Conservation (phyloP, 768 basidiomycete species). For the Boletus subcaerulescens region DNA sequence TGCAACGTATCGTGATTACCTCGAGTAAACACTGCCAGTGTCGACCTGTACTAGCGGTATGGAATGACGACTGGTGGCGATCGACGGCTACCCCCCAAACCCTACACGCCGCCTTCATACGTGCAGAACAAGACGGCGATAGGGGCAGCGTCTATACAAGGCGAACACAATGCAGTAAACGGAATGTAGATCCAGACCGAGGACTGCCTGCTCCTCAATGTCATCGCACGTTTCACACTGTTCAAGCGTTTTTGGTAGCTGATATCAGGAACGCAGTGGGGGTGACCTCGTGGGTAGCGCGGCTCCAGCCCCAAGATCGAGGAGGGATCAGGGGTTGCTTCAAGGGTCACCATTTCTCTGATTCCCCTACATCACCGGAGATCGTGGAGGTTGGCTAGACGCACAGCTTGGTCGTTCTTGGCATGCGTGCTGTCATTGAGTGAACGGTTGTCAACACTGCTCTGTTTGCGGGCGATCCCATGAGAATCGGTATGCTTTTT, state of each 20-base stretch:
- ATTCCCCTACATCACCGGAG: not conserved
- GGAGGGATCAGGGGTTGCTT: not conserved
- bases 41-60: slow-evolving; percentile 1
- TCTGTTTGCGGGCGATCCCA: no score
- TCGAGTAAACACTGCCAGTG: not conserved
- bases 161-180: not conserved
- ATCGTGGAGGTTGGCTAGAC: not conserved
- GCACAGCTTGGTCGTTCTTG: not conserved
- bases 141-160: slow-evolving; percentile 4
- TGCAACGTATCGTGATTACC: not conserved
- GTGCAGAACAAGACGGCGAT: slow-evolving; percentile 3
- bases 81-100: slow-evolving; percentile 6
- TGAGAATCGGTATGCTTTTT: no score
- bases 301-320: not conserved
- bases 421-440: not conserved
- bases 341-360: not conserved
- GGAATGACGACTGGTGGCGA: not conserved
- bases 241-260: not conserved
- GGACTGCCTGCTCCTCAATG: not conserved
- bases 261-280: not conserved
- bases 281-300: not conserved
- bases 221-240: not conserved
- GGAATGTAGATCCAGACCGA: not conserved
- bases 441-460: no score
- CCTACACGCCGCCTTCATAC: slow-evolving; percentile 14